These are phyloP conservation scores for Mayamaea pseudoterrestris DNA, from an alignment of 108 stramenopile genomes.

Conservation along the genomic window DNA sequence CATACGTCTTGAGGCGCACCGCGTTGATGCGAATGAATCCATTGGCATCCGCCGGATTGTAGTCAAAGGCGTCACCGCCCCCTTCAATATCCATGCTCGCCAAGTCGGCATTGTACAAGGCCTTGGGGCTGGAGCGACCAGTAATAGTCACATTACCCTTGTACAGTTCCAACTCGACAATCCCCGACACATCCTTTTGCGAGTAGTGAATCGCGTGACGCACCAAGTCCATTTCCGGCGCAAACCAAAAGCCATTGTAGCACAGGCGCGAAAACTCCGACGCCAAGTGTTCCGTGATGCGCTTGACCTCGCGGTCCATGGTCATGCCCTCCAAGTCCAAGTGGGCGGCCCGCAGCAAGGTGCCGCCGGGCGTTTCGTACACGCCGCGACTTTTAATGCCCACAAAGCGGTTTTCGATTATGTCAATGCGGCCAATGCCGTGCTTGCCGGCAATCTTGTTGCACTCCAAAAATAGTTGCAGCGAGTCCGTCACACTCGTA, in stretches of 20 bases:
- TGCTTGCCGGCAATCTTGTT: constrained; percentile 96
- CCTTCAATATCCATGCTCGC: constrained; percentile 98
- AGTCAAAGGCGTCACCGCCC: constrained; percentile 92
- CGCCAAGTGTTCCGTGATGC: constrained; percentile 85
- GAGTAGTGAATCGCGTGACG: constrained; percentile 74
- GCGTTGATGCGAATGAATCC: constrained; percentile 99
- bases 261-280: constrained; percentile 90
- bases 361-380: constrained; percentile 98
- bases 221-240: constrained; percentile 98
- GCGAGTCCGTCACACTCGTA: constrained; percentile 80
- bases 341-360: constrained; percentile 91
- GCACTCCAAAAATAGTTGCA: constrained; percentile 93
- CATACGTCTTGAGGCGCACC: constrained; percentile 95
- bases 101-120: constrained; percentile 94
- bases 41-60: constrained; percentile 94
- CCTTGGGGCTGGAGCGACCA: constrained; percentile 78
- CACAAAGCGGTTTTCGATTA: constrained; percentile 99
- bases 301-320: constrained; percentile 97
- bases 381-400: constrained; percentile 99
- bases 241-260: constrained; percentile 99
- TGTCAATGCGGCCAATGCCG: constrained; percentile 96
- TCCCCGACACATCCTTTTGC: constrained; percentile 87
- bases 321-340: constrained; percentile 92
- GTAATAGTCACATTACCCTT: constrained; percentile 89
- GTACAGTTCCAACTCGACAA: constrained; percentile 84